phyloP scores from a whole-genome alignment of 2,329 filamentous ascomycete genomes.

The Ophiostoma fasciatum region DNA sequence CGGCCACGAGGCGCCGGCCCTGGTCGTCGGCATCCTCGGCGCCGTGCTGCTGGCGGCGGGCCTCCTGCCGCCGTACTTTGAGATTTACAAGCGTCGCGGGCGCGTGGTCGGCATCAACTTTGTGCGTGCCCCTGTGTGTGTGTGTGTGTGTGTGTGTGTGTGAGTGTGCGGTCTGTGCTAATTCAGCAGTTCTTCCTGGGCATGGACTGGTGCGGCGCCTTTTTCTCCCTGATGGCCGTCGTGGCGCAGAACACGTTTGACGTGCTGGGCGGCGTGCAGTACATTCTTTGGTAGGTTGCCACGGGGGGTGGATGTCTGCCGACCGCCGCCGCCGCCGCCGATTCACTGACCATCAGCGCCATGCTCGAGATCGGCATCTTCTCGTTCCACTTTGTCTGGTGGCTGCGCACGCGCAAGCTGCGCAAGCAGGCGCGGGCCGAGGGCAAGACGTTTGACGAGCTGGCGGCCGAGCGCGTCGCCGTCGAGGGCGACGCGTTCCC shows the following conservation, averaged over 20 bases:
- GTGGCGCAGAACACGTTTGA: constrained; percentile 48
- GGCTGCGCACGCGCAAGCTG: constrained; percentile 36
- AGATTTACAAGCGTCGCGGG: constrained; percentile 45
- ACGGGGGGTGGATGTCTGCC: too few species aligned
- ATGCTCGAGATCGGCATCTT: constrained; percentile 46
- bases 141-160: too few species aligned
- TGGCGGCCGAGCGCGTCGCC: constrained; percentile 23
- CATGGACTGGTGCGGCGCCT: constrained; percentile 45
- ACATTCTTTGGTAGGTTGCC: constrained; percentile 43
- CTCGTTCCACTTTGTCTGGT: constrained; percentile 42
- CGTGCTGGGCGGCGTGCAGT: constrained; percentile 42
- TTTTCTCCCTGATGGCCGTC: constrained; percentile 49
- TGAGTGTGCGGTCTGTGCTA: not conserved
- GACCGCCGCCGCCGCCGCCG: too few species aligned
- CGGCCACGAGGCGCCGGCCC: constrained; percentile 37
- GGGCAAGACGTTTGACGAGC: constrained; percentile 40
- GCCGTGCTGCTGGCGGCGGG: constrained; percentile 41
- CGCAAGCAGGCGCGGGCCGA: constrained; percentile 34
- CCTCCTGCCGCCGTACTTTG: constrained; percentile 44
- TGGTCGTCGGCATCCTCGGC: constrained; percentile 42
- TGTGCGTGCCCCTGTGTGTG: constrained; percentile 7
- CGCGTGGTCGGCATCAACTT: constrained; percentile 46
- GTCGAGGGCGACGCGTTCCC: constrained; percentile 18
- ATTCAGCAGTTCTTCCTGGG: constrained; percentile 31
- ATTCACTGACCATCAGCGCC: constrained; percentile 26